These are phyloP conservation scores for Lachnum nothofagi DNA, from an alignment of 2,329 filamentous ascomycete genomes.

Conservation along the genomic window DNA sequence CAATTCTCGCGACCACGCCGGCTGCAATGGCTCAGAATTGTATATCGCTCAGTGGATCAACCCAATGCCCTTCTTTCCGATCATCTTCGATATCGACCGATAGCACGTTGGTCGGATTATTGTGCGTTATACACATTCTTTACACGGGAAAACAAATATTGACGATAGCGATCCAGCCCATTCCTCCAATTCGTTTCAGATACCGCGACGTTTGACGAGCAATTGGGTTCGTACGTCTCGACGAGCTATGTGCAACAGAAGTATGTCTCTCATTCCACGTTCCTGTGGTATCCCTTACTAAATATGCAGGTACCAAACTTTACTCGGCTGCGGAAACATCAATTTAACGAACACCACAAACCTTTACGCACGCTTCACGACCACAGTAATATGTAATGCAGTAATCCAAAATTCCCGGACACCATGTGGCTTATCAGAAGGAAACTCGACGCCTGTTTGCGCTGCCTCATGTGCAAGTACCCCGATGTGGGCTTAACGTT, in stretches of 20 bases:
- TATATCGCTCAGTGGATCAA: constrained; percentile 67
- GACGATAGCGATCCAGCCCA: constrained; percentile 50
- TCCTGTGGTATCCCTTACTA: constrained; percentile 27
- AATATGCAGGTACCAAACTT: constrained; percentile 64
- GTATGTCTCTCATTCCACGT: constrained; percentile 46
- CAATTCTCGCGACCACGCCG: constrained; percentile 28
- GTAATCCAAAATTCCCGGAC: constrained; percentile 83
- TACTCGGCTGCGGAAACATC: constrained; percentile 75
- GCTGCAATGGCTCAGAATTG: constrained; percentile 37
- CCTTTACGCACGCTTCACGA: constrained; percentile 90
- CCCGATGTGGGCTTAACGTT: constrained; percentile 13
- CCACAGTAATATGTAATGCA: constrained; percentile 84
- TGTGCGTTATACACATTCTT: constrained; percentile 48
- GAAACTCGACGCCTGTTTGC: constrained; percentile 70
- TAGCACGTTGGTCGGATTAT: constrained; percentile 51
- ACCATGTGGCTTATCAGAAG: constrained; percentile 60
- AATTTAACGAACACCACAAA: constrained; percentile 72
- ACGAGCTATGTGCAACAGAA: constrained; percentile 71
- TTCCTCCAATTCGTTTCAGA: constrained; percentile 81
- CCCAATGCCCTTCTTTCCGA: constrained; percentile 66
- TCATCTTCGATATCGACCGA: constrained; percentile 66
- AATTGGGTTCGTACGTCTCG: constrained; percentile 67
- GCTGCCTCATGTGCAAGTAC: constrained; percentile 76
- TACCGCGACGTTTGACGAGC: constrained; percentile 68
- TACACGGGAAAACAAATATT: constrained; percentile 13